Evolutionary conservation across 2,329 filamentous ascomycete genomes (phyloP), one percentile per base, ranked within the genome.

Genomic region (Xylaria arbuscula): DNA sequence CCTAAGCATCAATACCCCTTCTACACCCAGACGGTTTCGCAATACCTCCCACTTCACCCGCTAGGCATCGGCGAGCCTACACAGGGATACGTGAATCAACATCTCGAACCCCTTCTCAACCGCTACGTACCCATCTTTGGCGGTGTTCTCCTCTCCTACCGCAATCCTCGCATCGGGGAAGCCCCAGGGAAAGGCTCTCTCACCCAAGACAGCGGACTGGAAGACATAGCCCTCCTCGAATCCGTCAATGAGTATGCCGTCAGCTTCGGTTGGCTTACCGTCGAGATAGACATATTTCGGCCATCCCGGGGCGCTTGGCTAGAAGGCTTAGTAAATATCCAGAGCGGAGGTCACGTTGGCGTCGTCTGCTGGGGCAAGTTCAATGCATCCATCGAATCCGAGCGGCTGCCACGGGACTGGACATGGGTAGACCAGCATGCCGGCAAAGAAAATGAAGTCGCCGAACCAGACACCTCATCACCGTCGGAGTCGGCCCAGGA

Each of bases 361-460:
- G 87, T 98, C 2, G 89, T 97, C 11, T 96, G 93, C 79, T 94
- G 93, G 81, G 95, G 95, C 79, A 89, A 93, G 72, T 98, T 98
- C 85, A 97, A 96, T 73, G 93, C 95, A 1, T 93, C 91, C 51
- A 92, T 99, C 68, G 92, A 95, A 75, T 86, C 90, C 24, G 88
- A 88, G 69, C 86, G 93, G 42, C 83, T 99, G 17, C 96, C 96
- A 0, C 80, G 83, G 15, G 86, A 87, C 28, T 99, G 95, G 96
- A 89, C 84, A 69, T 98, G 93, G 91, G 85, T 93, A 17, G 88
- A 89, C 11, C 85, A 89, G 40, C 83, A 86, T 36, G 22, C 45
- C 11, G 28, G 53, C 6, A 42, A 69, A n/a, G 45, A 36, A 11
- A 79, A 82, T 65, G 80, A 78, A 3, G 76, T 72, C 7, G 68